Evolutionary conservation across 2,329 filamentous ascomycete genomes (phyloP).

Genomic region (Penicillium sp.): DNA sequence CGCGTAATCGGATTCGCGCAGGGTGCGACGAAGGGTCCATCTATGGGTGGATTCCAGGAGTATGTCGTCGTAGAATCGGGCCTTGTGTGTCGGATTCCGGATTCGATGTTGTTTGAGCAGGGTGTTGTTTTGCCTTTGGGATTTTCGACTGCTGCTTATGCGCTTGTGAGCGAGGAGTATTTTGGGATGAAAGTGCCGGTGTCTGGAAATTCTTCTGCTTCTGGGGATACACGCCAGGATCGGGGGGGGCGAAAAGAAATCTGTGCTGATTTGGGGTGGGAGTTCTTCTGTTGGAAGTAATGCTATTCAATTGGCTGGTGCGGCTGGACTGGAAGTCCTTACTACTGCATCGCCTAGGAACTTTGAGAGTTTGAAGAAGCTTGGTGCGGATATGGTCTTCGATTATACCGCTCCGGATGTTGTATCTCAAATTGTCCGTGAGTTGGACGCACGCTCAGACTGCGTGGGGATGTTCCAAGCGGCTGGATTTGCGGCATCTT

Average conservation of each 20-base stretch:
- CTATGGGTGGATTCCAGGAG: slow-evolving; percentile 25
- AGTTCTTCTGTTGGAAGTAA: slow-evolving; percentile 48
- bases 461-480: slow-evolving; percentile 11
- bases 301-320: slow-evolving; percentile 46
- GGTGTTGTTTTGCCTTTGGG: slow-evolving; percentile 38
- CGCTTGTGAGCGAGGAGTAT: slow-evolving; percentile 28
- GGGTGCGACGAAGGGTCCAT: slow-evolving; percentile 2
- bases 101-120: slow-evolving; percentile 26
- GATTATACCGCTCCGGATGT: slow-evolving; percentile 41
- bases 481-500: slow-evolving; percentile 3
- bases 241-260: neutral
- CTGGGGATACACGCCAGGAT: neutral
- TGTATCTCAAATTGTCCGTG: slow-evolving; percentile 10
- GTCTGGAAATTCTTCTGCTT: slow-evolving; percentile 7
- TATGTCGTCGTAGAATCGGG: slow-evolving; percentile 24
- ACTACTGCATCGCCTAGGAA: slow-evolving; percentile 44
- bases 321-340: slow-evolving; percentile 43
- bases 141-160: slow-evolving; percentile 33
- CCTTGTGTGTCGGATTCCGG: slow-evolving; percentile 27
- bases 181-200: slow-evolving; percentile 22
- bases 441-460: slow-evolving; percentile 17
- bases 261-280: slow-evolving; percentile 47
- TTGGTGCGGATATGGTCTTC: slow-evolving; percentile 48
- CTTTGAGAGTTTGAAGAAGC: slow-evolving; percentile 43
- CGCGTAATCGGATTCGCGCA: slow-evolving; percentile 13